These are phyloP conservation scores for Pisolithus marmoratus DNA, from an alignment of 768 basidiomycete species.

Conservation along the genomic window DNA sequence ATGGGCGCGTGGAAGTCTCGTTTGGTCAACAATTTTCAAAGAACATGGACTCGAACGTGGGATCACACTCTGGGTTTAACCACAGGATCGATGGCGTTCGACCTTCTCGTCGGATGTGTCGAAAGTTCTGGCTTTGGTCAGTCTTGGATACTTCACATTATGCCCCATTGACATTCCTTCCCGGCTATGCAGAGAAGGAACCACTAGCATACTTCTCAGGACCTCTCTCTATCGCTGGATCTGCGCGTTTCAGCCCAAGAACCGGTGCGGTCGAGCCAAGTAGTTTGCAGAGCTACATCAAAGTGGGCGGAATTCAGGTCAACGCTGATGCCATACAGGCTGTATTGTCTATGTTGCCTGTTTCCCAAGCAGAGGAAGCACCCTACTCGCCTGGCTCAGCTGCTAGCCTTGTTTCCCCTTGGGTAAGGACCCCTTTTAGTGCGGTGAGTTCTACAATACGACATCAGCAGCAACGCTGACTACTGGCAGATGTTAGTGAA, in stretches of 20 bases:
- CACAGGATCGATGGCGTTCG: conserved; percentile 49
- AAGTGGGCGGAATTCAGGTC: conserved; percentile 41
- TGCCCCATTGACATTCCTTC: not conserved
- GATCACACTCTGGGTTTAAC: conserved; percentile 64
- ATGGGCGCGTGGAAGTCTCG: conserved; percentile 63
- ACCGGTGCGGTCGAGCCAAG: conserved; percentile 47
- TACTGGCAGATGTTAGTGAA: conserved; percentile 12
- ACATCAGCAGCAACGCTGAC: conserved; percentile 2
- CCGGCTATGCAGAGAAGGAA: conserved; percentile 21
- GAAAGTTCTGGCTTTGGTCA: conserved; percentile 38
- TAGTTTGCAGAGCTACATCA: conserved; percentile 43
- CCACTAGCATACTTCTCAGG: conserved; percentile 44
- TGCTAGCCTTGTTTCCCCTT: conserved; percentile 15
- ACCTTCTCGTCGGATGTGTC: conserved; percentile 44
- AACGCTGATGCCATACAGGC: conserved; percentile 37
- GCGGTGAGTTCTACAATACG: conserved; percentile 11
- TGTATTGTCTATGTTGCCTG: conserved; percentile 11
- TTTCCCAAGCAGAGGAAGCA: conserved; percentile 1
- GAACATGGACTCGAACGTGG: conserved; percentile 66
- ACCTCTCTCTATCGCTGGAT: conserved; percentile 39
- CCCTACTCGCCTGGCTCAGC: not conserved
- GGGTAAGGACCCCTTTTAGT: conserved; percentile 24
- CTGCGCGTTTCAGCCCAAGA: conserved; percentile 54
- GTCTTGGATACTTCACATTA: conserved; percentile 1
- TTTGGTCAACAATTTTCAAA: conserved; percentile 50